A percentile compares a stretch with the other conserved stretches of the same genome.
Evolutionary conservation across 805 yeast species (phyloP).

Genomic region (Candida ortonii): DNA sequence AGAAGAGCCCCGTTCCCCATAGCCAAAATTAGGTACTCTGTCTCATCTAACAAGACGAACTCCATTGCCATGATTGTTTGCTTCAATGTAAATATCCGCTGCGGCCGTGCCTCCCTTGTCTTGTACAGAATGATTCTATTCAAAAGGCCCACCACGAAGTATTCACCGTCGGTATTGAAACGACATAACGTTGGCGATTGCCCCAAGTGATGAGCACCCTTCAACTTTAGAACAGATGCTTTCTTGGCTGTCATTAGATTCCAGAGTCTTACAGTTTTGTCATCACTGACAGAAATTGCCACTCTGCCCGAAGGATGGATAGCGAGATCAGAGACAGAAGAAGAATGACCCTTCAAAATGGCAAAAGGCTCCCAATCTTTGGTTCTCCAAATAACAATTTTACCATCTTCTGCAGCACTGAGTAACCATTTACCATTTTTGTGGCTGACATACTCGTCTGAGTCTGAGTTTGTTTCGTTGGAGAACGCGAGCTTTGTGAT

Average conservation of each 20-base stretch:
- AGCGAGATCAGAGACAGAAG: conserved; percentile 77
- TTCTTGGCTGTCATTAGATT: conserved; percentile 94
- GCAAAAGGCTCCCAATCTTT: conserved; percentile 96
- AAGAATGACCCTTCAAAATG: conserved; percentile 83
- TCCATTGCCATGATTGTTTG: conserved; percentile 67
- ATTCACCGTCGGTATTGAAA: conserved; percentile 56
- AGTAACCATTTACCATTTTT: conserved; percentile 83
- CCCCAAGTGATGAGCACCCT: conserved; percentile 62
- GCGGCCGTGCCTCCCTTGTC: conserved; percentile 58
- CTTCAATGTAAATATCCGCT: conserved; percentile 49
- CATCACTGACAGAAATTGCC: conserved; percentile 86
- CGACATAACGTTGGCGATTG: conserved; percentile 37
- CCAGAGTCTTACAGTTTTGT: conserved; percentile 85
- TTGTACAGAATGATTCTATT: conserved; percentile 63
- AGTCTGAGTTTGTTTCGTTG: conserved; percentile 38
- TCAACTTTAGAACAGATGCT: conserved; percentile 78
- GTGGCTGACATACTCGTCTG: conserved; percentile 23
- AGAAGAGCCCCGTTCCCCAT: conserved; percentile 67
- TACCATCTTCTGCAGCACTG: conserved; percentile 89
- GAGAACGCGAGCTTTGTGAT: conserved; percentile 76
- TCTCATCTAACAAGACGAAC: conserved; percentile 41
- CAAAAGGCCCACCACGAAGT: conserved; percentile 72
- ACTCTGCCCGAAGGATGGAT: conserved; percentile 89
- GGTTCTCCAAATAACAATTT: conserved; percentile 87
- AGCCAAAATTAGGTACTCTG: conserved; percentile 63